Evolutionary conservation across 306 rosid species (phyloP).

Genomic region (Cyclanthera cordifolia): DNA sequence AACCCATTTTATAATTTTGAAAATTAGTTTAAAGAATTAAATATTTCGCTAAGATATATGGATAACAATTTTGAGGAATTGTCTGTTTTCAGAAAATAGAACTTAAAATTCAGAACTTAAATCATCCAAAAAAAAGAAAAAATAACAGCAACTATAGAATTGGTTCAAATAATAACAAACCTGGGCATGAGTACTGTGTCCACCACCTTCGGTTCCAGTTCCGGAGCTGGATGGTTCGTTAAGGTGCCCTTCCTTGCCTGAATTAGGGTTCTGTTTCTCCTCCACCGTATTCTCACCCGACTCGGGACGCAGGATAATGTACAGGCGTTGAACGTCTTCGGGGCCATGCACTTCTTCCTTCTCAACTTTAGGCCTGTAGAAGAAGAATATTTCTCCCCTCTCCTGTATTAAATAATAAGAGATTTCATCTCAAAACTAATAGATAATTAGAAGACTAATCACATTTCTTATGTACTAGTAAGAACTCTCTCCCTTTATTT

Average conservation of each 20-base stretch:
- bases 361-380: constrained; percentile 39
- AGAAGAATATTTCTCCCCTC: constrained; percentile 55
- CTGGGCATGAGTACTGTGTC: constrained; percentile 23
- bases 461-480: too few relatives aligned
- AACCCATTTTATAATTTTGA: too few relatives aligned
- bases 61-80: too few relatives aligned
- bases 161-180: constrained; percentile 5
- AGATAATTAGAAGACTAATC: too few relatives aligned
- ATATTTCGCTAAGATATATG: too few relatives aligned
- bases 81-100: not conserved
- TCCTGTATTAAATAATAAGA: constrained; percentile 19
- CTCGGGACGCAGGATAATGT: constrained; percentile 35
- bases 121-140: not conserved
- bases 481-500: too few relatives aligned
- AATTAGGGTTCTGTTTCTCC: constrained; percentile 29
- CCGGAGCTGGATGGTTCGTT: not conserved
- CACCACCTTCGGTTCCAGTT: constrained; percentile 16
- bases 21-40: too few relatives aligned
- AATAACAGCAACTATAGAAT: not conserved
- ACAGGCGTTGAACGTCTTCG: constrained; percentile 47
- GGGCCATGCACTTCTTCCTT: constrained; percentile 40
- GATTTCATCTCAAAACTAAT: too few relatives aligned
- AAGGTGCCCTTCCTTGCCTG: constrained; percentile 27
- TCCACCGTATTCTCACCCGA: constrained; percentile 33
- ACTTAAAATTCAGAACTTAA: too few relatives aligned